These are phyloP conservation scores for Westerdykella ornata DNA, from an alignment of 2,329 filamentous ascomycete genomes.

Conservation along the genomic window DNA sequence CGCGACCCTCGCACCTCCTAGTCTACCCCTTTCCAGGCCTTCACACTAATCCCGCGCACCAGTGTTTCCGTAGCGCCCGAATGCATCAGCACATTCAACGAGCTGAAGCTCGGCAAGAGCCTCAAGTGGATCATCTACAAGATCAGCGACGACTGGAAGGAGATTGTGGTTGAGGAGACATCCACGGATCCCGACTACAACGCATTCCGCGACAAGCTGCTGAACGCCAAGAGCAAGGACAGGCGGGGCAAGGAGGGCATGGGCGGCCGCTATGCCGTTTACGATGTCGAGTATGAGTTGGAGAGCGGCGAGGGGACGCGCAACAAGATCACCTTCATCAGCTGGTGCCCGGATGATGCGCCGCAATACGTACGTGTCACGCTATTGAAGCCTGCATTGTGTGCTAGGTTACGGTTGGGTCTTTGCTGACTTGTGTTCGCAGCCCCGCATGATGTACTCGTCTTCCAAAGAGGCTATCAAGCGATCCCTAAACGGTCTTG, in stretches of 20 bases:
- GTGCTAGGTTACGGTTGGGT: not conserved
- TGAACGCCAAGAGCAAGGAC: slow-evolving; percentile 66
- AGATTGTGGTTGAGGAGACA: slow-evolving; percentile 73
- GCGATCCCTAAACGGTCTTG: slow-evolving; percentile 68
- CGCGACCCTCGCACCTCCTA: slow-evolving; percentile 4
- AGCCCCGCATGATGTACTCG: slow-evolving; percentile 88
- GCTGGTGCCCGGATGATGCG: slow-evolving; percentile 55
- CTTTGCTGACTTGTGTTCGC: slow-evolving; percentile 10
- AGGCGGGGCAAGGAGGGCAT: slow-evolving; percentile 51
- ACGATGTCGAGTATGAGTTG: slow-evolving; percentile 74
- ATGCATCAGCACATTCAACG: slow-evolving; percentile 65
- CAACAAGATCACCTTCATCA: slow-evolving; percentile 44
- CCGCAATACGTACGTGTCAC: slow-evolving; percentile 60
- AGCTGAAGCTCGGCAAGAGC: slow-evolving; percentile 74
- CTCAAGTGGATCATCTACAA: slow-evolving; percentile 82
- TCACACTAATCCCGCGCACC: slow-evolving; percentile 17
- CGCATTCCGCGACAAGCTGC: slow-evolving; percentile 67
- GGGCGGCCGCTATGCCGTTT: slow-evolving; percentile 76
- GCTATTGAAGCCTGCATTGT: too few relatives aligned
- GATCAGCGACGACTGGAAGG: slow-evolving; percentile 73
- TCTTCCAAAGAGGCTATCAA: slow-evolving; percentile 83
- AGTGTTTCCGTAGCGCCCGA: slow-evolving; percentile 68
- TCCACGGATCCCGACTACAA: slow-evolving; percentile 63
- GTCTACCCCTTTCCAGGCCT: slow-evolving; percentile 2
- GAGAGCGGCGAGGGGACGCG: slow-evolving; percentile 65